A percentile compares a stretch with the other conserved stretches of the same genome.
These are phyloP conservation scores for Parmales sp. DNA, from an alignment of 108 stramenopile species.

Conservation along the genomic window DNA sequence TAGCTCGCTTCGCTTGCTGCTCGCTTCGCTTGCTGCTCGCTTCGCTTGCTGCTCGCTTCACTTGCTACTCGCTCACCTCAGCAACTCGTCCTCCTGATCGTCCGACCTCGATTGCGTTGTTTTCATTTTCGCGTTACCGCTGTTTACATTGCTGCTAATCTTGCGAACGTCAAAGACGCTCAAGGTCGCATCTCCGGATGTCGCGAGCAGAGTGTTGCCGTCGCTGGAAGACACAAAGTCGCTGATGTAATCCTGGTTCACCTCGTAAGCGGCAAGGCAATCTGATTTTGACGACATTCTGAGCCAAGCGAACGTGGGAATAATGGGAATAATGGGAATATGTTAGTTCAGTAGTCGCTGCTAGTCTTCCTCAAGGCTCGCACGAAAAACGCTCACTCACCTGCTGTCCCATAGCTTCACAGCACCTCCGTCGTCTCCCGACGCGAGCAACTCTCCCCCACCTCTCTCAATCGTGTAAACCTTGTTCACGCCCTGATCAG, in stretches of 20 bases:
- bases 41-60: conserved; percentile 64
- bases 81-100: conserved; percentile 89
- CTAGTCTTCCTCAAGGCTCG: neutral
- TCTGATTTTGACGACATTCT: conserved; percentile 10
- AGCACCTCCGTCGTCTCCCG: conserved; percentile 71
- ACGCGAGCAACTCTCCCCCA: conserved; percentile 41
- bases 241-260: conserved; percentile 73
- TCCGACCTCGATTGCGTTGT: conserved; percentile 49
- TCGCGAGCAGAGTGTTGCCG: conserved; percentile 53
- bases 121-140: conserved; percentile 1
- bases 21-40: too few species aligned
- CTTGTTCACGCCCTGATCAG: too few species aligned
- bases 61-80: conserved; percentile 65
- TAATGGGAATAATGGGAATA: neutral
- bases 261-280: conserved; percentile 54
- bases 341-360: neutral
- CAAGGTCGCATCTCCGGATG: conserved; percentile 32
- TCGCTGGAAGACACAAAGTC: conserved; percentile 49
- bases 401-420: conserved; percentile 61
- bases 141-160: neutral
- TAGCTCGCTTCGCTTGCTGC: too few species aligned
- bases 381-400: neutral
- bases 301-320: neutral
- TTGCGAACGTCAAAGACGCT: conserved; percentile 11
- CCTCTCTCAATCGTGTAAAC: neutral